Conservation (phyloP, 2,329 filamentous ascomycete species). For the Diaporthe citriasiana region DNA sequence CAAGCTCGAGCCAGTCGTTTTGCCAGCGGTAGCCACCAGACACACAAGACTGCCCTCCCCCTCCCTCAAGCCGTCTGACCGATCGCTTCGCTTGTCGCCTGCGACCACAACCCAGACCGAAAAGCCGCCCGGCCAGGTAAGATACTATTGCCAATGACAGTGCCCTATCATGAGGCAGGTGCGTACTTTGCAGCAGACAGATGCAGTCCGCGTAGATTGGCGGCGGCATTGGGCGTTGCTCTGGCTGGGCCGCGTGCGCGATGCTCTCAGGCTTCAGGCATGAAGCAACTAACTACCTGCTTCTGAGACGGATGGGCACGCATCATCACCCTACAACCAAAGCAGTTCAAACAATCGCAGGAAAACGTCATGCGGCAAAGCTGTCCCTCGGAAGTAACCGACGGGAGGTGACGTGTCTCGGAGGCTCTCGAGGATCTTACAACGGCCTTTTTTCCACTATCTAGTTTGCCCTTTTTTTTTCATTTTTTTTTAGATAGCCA, state of each 20-base stretch:
- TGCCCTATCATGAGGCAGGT: neutral
- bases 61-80: constrained; percentile 13
- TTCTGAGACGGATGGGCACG: constrained; percentile 26
- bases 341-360: neutral
- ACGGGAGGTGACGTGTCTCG: constrained; percentile 37
- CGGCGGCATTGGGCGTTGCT: neutral
- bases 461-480: neutral
- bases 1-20: constrained; percentile 35
- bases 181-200: neutral
- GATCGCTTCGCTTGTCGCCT: constrained; percentile 24
- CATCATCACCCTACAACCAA: neutral
- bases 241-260: constrained; percentile 9
- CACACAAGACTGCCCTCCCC: neutral
- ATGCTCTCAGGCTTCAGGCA: constrained; percentile 10
- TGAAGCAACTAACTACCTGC: neutral
- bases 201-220: neutral
- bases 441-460: constrained; percentile 19
- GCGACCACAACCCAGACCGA: neutral
- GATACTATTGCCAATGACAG: constrained; percentile 4
- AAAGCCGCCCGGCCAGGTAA: constrained; percentile 30
- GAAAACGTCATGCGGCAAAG: constrained; percentile 25
- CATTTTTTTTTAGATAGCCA: neutral
- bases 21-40: constrained; percentile 7
- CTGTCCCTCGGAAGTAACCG: constrained; percentile 27
- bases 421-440: neutral